Evolutionary conservation across 1,284 basidiomycete species (phyloP).

Genomic region (Moesziomyces globuligerus): DNA sequence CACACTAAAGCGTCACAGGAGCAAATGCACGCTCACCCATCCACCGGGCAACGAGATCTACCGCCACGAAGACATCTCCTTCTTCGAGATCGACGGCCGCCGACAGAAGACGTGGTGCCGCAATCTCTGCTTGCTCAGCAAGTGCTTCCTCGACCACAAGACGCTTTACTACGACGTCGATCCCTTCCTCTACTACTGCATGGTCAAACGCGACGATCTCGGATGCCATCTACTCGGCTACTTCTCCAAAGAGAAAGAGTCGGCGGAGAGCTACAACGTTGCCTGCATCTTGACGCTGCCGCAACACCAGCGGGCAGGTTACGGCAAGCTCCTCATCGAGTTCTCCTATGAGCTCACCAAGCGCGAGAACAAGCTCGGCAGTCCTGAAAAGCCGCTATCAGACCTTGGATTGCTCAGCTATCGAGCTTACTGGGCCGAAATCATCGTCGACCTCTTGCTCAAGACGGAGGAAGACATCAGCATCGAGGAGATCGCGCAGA

Average conservation of each 20-base stretch:
- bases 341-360: constrained; percentile 98
- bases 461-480: constrained; percentile 77
- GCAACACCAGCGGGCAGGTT: constrained; percentile 95
- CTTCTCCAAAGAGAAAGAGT: constrained; percentile 99
- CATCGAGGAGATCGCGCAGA: constrained; percentile 96
- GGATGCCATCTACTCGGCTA: constrained; percentile 97
- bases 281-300: constrained; percentile 98
- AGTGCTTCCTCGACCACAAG: constrained; percentile 99
- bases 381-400: constrained; percentile 95
- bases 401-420: constrained; percentile 94
- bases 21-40: constrained; percentile 90
- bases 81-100: constrained; percentile 98
- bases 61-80: constrained; percentile 92
- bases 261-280: constrained; percentile 96
- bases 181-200: constrained; percentile 98
- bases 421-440: constrained; percentile 96
- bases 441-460: constrained; percentile 89
- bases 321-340: constrained; percentile 94
- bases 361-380: constrained; percentile 93
- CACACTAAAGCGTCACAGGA: constrained; percentile 76
- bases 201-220: constrained; percentile 86
- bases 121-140: constrained; percentile 93
- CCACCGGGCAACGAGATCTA: constrained; percentile 99
- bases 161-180: constrained; percentile 99
- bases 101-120: constrained; percentile 96